phyloP scores from a whole-genome alignment of 2,329 filamentous ascomycete genomes.

The Aureobasidium sp. region DNA sequence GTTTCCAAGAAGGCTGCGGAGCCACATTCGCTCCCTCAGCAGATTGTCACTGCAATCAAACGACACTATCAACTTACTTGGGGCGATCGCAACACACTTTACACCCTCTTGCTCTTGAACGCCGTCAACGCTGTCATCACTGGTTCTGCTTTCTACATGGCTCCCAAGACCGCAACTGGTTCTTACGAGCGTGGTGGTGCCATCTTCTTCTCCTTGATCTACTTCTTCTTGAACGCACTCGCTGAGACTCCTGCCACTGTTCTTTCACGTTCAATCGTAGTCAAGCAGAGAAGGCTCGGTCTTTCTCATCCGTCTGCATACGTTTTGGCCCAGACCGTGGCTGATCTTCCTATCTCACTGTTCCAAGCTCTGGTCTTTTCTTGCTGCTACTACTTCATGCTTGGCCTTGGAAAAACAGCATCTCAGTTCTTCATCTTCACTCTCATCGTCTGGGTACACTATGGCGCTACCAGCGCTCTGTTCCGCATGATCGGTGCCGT shows the following conservation, averaged over 20 bases:
- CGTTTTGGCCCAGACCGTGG: slow-evolving; percentile 45
- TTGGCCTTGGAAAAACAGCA: slow-evolving; percentile 36
- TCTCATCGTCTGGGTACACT: slow-evolving; percentile 11
- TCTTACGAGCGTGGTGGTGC: slow-evolving; percentile 52
- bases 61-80: slow-evolving; percentile 15
- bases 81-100: slow-evolving; percentile 13
- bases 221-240: slow-evolving; percentile 52
- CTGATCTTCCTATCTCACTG: not conserved
- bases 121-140: slow-evolving; percentile 38
- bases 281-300: slow-evolving; percentile 41
- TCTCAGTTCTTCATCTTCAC: slow-evolving; percentile 16
- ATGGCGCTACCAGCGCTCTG: slow-evolving; percentile 11
- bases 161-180: slow-evolving; percentile 42
- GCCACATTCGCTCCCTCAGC: slow-evolving; percentile 10
- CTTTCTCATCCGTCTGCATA: slow-evolving; percentile 37
- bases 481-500: slow-evolving; percentile 16
- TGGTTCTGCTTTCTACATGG: slow-evolving; percentile 54
- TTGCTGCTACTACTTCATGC: slow-evolving; percentile 59
- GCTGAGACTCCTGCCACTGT: slow-evolving; percentile 56
- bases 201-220: slow-evolving; percentile 49
- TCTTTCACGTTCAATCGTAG: slow-evolving; percentile 40
- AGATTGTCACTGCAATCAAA: slow-evolving; percentile 7
- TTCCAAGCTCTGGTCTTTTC: slow-evolving; percentile 39
- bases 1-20: slow-evolving; percentile 6
- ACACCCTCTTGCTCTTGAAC: slow-evolving; percentile 12